Conservation (phyloP, 192 early-diverging fungal genomes). For the Backusella circina region DNA sequence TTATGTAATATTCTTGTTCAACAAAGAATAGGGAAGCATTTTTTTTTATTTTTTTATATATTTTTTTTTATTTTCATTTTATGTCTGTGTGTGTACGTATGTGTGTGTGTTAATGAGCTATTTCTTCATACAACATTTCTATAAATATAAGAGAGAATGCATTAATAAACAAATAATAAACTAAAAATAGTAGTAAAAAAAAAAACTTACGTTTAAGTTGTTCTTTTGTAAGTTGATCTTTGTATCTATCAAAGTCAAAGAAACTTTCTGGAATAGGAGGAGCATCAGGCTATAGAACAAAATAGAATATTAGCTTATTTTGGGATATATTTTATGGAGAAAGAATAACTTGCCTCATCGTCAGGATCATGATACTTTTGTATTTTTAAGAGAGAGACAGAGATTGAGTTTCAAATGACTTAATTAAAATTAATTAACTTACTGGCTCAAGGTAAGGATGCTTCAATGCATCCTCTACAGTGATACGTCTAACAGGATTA, state of each 20-base stretch:
- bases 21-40: background rate
- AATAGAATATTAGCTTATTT: background rate
- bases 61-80: background rate
- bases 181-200: background rate
- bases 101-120: background rate
- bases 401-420: background rate
- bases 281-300: constrained; percentile 54
- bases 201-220: constrained; percentile 63
- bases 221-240: constrained; percentile 76
- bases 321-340: background rate
- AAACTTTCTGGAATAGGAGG: constrained; percentile 71
- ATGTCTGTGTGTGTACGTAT: background rate
- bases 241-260: constrained; percentile 86
- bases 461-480: constrained; percentile 86
- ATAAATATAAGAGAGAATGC: background rate
- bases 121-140: constrained; percentile 15
- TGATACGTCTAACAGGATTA: constrained; percentile 86
- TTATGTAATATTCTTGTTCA: background rate
- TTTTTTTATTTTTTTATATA: background rate
- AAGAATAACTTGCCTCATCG: constrained; percentile 41
- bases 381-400: background rate
- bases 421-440: constrained; percentile 4
- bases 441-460: constrained; percentile 85
- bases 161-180: background rate
- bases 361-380: constrained; percentile 62